Base-by-base conservation (phyloP, 306 rosid species). In the Malus orientalis region DNA sequence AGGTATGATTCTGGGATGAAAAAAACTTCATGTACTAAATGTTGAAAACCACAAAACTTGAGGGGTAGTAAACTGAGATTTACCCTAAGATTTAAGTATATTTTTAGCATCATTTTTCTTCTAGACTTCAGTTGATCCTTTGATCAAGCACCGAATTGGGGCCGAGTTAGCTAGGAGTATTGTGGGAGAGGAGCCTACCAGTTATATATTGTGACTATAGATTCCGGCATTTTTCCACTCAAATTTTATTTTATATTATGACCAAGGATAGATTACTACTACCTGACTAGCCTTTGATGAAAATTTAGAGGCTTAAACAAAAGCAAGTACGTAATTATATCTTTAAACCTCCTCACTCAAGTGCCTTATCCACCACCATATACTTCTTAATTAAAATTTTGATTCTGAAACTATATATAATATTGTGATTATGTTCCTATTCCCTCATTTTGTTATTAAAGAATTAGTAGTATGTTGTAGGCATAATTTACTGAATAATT, bases 161-260 rank as follows among this genome's bases (percentile, higher is more conserved):
- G 75, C 16, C 51, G 51, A 5, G 49, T 42, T 42, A 4, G 64
- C 32, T 33, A 20, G 51, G 73, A 6, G 11, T 70, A 15, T 27
- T 16, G 5, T 53, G 62, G 30, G n/a, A 55, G 22, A 55, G 51
- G 27, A 67, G 65, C 75, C 75, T 7, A 57, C 67, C 61, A 62
- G 74, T 47, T 74, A 84, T 12, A 5, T 54, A 54, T 54, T 69
- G 89, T 58, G 86, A 79, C 78, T 40, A 57, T 49, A 84, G 79
- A 88, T 87, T 88, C 87, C 90, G 81, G 80, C 87, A 78, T 69
- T 72, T 88, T 73, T 16, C 82, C 85, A 78, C 84, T 78, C 67
- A 44, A 54, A 38, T 71, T 45, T 54, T 5, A 33, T 3, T 80
- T 45, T 55, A 14, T 69, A 64, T 20, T 18, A 8, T 54, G 51